Percentiles rank a stretch among this genome's conserved stretches.
phyloP scores from a whole-genome alignment of 768 basidiomycete species.

The Cystofilobasidium bisporidii region DNA sequence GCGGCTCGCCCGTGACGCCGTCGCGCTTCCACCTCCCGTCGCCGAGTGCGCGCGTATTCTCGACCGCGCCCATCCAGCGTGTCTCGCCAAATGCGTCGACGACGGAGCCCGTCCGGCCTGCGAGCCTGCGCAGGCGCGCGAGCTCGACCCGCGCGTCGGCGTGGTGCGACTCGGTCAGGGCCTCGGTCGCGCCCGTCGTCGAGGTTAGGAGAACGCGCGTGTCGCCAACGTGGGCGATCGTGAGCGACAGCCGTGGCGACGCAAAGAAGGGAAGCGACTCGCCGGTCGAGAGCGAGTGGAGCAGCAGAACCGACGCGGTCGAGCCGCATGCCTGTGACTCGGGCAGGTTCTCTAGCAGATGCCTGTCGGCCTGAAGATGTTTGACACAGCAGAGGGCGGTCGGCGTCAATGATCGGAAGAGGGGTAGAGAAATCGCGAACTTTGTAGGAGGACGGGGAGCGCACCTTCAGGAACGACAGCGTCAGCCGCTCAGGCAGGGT shows the following conservation, averaged over 20 bases:
- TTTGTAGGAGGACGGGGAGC: not conserved
- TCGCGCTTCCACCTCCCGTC: conserved; percentile 30
- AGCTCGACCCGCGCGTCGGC: conserved; percentile 84
- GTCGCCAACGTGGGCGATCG: conserved; percentile 78
- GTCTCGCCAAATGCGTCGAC: conserved; percentile 92
- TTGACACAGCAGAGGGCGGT: too few species aligned
- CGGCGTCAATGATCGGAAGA: too few species aligned
- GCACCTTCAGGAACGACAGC: conserved; percentile 73
- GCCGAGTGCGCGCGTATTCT: conserved; percentile 75
- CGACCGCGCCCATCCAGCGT: conserved; percentile 91
- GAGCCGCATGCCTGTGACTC: conserved; percentile 72
- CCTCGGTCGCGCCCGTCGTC: conserved; percentile 58
- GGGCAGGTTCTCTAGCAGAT: conserved; percentile 53
- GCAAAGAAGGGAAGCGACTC: conserved; percentile 67
- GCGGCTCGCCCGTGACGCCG: conserved; percentile 52
- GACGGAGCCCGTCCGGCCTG: conserved; percentile 61
- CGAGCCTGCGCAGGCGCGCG: conserved; percentile 65
- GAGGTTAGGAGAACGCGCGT: conserved; percentile 77
- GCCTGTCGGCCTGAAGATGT: conserved; percentile 56
- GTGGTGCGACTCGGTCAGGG: conserved; percentile 92
- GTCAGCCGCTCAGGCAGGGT: conserved; percentile 80
- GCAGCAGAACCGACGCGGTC: conserved; percentile 77
- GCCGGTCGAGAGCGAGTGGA: conserved; percentile 82
- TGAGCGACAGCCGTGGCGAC: conserved; percentile 62
- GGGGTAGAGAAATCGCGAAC: not conserved